Percentiles rank a stretch among this genome's conserved stretches.
Evolutionary conservation across 1,139 yeast species (phyloP).

Genomic region (Suhomyces maxii): DNA sequence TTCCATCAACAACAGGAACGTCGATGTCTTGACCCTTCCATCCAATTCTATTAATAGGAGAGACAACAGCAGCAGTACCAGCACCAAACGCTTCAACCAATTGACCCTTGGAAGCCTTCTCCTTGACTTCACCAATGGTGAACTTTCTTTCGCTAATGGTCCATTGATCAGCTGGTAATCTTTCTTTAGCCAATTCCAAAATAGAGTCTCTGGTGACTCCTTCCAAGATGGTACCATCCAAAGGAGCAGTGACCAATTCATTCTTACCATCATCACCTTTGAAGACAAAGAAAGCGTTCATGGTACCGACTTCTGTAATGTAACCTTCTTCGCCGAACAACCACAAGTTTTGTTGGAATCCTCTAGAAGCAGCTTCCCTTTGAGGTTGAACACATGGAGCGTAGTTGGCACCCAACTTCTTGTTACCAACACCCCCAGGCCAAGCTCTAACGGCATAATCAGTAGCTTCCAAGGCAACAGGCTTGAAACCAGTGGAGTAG

Average conservation of each 20-base stretch:
- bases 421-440: conserved; percentile 49
- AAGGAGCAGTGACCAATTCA: conserved; percentile 44
- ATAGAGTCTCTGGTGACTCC: conserved; percentile 47
- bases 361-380: conserved; percentile 33
- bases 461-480: conserved; percentile 37
- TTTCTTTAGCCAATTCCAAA: conserved; percentile 31
- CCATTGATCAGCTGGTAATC: conserved; percentile 30
- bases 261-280: conserved; percentile 31
- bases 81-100: conserved; percentile 94
- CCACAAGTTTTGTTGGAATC: conserved; percentile 47
- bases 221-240: conserved; percentile 43
- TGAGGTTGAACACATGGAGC: conserved; percentile 44
- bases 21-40: conserved; percentile 69
- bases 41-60: conserved; percentile 87
- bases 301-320: conserved; percentile 49
- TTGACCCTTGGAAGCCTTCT: conserved; percentile 74
- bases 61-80: conserved; percentile 96
- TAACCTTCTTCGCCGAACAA: conserved; percentile 40
- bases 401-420: conserved; percentile 48
- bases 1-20: conserved; percentile 78
- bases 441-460: conserved; percentile 41
- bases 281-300: conserved; percentile 43
- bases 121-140: conserved; percentile 77
- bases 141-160: conserved; percentile 75
- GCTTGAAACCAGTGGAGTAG: conserved; percentile 34